Conservation (phyloP, 495 filamentous ascomycete genomes). For the Aspergillus carlsbadensis region DNA sequence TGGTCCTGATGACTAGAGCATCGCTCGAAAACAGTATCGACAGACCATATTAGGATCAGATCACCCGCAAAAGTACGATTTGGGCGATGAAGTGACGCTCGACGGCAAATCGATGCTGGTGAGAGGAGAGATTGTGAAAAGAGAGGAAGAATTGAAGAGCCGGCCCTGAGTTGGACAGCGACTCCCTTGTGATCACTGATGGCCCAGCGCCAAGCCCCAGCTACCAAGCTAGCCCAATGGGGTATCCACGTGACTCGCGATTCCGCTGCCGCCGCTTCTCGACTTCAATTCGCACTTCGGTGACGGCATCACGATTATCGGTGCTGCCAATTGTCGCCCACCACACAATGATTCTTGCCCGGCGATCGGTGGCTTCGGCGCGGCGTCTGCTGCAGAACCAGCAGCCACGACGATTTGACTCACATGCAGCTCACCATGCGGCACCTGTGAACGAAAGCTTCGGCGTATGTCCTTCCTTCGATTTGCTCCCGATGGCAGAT, state of each 20-base stretch:
- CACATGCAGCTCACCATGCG: slow-evolving; percentile 45
- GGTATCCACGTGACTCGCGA: slow-evolving; percentile 20
- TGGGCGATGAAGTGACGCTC: slow-evolving; percentile 2
- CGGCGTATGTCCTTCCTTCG: slow-evolving; percentile 54
- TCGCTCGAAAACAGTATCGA: not conserved
- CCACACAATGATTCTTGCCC: slow-evolving; percentile 45
- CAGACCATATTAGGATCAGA: not conserved
- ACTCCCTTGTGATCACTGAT: slow-evolving; percentile 4
- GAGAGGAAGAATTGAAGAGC: not conserved
- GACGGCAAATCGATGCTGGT: not conserved
- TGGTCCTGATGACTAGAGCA: not conserved
- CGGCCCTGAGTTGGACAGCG: not conserved
- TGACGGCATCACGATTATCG: slow-evolving; percentile 31
- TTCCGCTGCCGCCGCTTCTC: slow-evolving; percentile 17
- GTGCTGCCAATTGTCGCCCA: slow-evolving; percentile 32
- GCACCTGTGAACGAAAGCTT: slow-evolving; percentile 60
- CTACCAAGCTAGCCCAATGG: slow-evolving; percentile 9
- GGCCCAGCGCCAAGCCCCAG: slow-evolving; percentile 11
- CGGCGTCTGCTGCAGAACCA: slow-evolving; percentile 46
- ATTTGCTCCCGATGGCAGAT: not conserved
- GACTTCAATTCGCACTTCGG: slow-evolving; percentile 18
- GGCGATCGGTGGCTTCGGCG: slow-evolving; percentile 42
- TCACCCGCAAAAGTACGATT: slow-evolving; percentile 6
- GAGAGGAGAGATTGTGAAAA: not conserved
- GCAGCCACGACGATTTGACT: slow-evolving; percentile 45